Evolutionary conservation across 2,329 filamentous ascomycete species (phyloP).

Genomic region (Diaporthe citri): DNA sequence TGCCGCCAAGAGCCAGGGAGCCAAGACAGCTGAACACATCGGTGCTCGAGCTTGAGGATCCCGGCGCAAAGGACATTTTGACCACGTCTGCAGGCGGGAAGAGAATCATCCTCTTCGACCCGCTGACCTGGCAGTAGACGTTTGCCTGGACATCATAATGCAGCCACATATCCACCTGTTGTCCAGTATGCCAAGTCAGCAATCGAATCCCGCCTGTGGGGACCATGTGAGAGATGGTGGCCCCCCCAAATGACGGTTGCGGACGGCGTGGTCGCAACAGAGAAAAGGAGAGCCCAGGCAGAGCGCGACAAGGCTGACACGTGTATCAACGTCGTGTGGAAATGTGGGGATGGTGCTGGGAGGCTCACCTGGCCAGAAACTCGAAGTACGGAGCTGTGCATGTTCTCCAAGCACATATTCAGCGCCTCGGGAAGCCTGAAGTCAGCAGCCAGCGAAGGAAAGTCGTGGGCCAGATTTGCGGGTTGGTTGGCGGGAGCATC

Average conservation of each 20-base stretch:
- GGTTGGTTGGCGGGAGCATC: slow-evolving; percentile 76
- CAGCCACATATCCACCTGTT: slow-evolving; percentile 77
- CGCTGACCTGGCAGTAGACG: slow-evolving; percentile 82
- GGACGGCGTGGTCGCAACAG: background rate
- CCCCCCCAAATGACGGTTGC: too few species aligned
- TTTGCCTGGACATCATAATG: slow-evolving; percentile 93
- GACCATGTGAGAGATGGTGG: background rate
- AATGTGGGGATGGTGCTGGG: background rate
- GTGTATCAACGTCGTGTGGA: background rate
- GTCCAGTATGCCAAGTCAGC: background rate
- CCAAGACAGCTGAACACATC: slow-evolving; percentile 73
- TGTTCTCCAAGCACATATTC: slow-evolving; percentile 67
- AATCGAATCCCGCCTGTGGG: too few species aligned
- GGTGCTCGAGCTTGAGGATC: slow-evolving; percentile 83
- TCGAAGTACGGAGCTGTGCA: slow-evolving; percentile 83
- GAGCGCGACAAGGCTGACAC: background rate
- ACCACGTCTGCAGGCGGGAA: slow-evolving; percentile 84
- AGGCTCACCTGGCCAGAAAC: slow-evolving; percentile 79
- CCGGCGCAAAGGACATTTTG: slow-evolving; percentile 77
- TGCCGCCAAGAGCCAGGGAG: slow-evolving; percentile 55
- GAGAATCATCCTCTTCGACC: slow-evolving; percentile 79
- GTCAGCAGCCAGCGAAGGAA: slow-evolving; percentile 75
- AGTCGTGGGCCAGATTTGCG: slow-evolving; percentile 79
- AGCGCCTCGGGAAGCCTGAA: slow-evolving; percentile 77
- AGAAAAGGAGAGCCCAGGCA: too few species aligned